phyloP scores from a whole-genome alignment of 371 early-diverging fungal species.

The Smittium culicis region DNA sequence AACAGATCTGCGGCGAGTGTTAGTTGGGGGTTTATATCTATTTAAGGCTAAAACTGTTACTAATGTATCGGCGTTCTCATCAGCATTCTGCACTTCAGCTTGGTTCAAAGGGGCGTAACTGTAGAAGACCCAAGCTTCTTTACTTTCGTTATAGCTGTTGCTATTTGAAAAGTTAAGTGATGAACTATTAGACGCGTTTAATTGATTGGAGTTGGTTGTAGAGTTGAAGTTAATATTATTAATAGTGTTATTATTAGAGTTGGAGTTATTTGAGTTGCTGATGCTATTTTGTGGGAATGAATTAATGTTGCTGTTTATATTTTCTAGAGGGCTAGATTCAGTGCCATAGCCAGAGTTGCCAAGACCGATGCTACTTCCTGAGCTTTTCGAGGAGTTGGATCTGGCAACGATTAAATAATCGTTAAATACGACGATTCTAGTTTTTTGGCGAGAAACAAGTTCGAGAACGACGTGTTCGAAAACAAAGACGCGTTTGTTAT shows the following conservation, averaged over 20 bases:
- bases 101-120: constrained; percentile 27
- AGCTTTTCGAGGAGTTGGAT: constrained; percentile 10
- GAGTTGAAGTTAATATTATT: background rate
- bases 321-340: background rate
- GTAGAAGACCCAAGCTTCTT: constrained; percentile 25
- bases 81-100: constrained; percentile 30
- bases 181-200: background rate
- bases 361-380: background rate
- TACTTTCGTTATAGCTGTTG: too few relatives aligned
- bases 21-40: constrained; percentile 14
- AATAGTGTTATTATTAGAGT: background rate
- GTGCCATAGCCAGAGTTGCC: background rate
- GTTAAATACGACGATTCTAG: constrained; percentile 24
- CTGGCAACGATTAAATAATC: constrained; percentile 29
- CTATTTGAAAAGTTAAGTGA: too few relatives aligned
- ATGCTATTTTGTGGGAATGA: too few relatives aligned
- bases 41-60: constrained; percentile 30
- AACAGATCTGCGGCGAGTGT: constrained; percentile 15
- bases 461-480: constrained; percentile 25
- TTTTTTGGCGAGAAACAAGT: constrained; percentile 26
- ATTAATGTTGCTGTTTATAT: too few relatives aligned
- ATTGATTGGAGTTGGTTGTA: background rate
- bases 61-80: constrained; percentile 26
- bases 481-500: constrained; percentile 18
- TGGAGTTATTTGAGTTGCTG: background rate